Evolutionary conservation across 495 filamentous ascomycete genomes (phyloP), one percentile per base, ranked within the genome.

Genomic region (Penicillium bialowiezense): DNA sequence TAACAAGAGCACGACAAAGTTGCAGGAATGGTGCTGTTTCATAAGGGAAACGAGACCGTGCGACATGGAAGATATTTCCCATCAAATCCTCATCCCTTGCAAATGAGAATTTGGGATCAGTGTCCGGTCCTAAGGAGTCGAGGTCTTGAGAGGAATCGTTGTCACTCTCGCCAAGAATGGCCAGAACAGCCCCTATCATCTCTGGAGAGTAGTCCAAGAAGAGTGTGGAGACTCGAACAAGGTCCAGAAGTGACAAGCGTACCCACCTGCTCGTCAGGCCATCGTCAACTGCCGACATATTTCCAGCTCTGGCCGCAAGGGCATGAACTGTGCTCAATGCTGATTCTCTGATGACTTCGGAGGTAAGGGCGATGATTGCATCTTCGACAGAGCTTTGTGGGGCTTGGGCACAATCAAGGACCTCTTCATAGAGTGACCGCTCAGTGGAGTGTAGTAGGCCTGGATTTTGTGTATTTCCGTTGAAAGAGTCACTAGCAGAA

Each of bases 1-100:
- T 67, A 14, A 70, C 53, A 10, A 89, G 50, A 15, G 81, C 80
- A 39, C 78, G 77, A 44, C 77, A 81, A 33, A 90, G 62, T 43
- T 79, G 79, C 43, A 96, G 54, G 52, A 97, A 88, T 3, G 93
- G 90, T n/a, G 82, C 60, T 18, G 85, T 82, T 67, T 98, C 93
- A 64, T 87, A 90, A 1, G 93, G 93, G 65, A 90, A 97, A 36
- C 92, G 83, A 44, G 77, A 78, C 17, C 81, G 77, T 2, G 93
- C 81, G 48, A 78, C 70, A 17, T 70, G 64, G 29, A 90, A 77
- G 44, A 88, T 75, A 19, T 61, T 65, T 15, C 71, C 67, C 58
- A 84, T 74, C 9, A 90, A 62, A 3, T 69, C 42, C 7, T 73
- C 59, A 47, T 89, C 80, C 12, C 74, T 70, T 19, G 82, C 62